Conservation (phyloP, 257 asterid genomes). For the Linaria vulgaris region DNA sequence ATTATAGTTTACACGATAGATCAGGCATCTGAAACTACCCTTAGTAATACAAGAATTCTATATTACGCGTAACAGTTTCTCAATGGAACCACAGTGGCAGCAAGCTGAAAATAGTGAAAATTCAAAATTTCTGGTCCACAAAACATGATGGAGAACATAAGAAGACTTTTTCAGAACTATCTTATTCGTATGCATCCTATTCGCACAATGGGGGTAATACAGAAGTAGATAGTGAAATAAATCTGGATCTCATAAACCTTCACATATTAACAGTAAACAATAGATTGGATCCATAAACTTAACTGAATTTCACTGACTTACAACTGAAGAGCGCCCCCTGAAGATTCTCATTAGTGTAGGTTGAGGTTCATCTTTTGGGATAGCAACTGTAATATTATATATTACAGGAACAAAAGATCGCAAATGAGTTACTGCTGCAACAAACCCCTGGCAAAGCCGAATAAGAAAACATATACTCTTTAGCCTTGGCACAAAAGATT, state of each 20-base stretch:
- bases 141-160: neutral
- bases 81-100: neutral
- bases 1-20: too few species aligned
- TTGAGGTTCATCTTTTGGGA: slow-evolving; percentile 68
- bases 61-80: slow-evolving; percentile 1
- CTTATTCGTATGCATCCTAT: too few species aligned
- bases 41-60: neutral
- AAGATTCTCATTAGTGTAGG: slow-evolving; percentile 75
- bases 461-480: slow-evolving; percentile 14
- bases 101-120: neutral
- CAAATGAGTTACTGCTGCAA: slow-evolving; percentile 63
- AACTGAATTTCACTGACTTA: slow-evolving; percentile 34
- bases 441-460: slow-evolving; percentile 67
- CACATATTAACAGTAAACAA: slow-evolving; percentile 5
- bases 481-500: slow-evolving; percentile 7
- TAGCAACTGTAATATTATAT: slow-evolving; percentile 65
- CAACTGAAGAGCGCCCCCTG: slow-evolving; percentile 73
- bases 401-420: slow-evolving; percentile 67
- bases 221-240: neutral
- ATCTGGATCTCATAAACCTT: neutral
- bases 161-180: neutral
- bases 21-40: neutral
- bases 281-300: slow-evolving; percentile 11
- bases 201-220: neutral
- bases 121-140: neutral